Evolutionary conservation across 805 yeast genomes (phyloP).

Genomic region (Hanseniaspora hatyaiensis): DNA sequence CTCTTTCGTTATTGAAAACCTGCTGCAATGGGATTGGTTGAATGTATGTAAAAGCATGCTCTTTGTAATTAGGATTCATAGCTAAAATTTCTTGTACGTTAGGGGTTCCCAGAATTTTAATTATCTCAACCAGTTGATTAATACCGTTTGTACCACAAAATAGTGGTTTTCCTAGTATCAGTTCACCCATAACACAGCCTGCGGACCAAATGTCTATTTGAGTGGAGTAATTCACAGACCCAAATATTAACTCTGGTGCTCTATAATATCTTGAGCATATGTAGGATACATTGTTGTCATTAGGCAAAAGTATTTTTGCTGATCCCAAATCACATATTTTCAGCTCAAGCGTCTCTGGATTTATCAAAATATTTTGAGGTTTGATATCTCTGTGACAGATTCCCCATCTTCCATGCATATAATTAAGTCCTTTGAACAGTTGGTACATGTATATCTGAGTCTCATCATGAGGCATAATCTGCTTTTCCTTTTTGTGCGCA

Average conservation of each 20-base stretch:
- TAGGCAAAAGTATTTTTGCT: slow-evolving; percentile 80
- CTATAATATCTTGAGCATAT: slow-evolving; percentile 94
- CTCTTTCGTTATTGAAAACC: slow-evolving; percentile 43
- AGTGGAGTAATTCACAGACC: slow-evolving; percentile 91
- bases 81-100: slow-evolving; percentile 78
- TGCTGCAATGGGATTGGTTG: slow-evolving; percentile 63
- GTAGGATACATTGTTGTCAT: slow-evolving; percentile 89
- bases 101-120: slow-evolving; percentile 92
- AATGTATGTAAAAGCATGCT: slow-evolving; percentile 85
- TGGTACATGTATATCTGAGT: slow-evolving; percentile 76
- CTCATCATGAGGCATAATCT: slow-evolving; percentile 79
- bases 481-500: slow-evolving; percentile 44
- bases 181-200: slow-evolving; percentile 96
- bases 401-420: slow-evolving; percentile 61
- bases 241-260: slow-evolving; percentile 95
- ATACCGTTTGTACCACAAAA: slow-evolving; percentile 98
- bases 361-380: slow-evolving; percentile 79
- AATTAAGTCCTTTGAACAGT: slow-evolving; percentile 63
- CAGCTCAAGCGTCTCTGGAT: slow-evolving; percentile 71
- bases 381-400: slow-evolving; percentile 91
- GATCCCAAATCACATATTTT: slow-evolving; percentile 95
- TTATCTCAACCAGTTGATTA: slow-evolving; percentile 92
- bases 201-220: slow-evolving; percentile 97
- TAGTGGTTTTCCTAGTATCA: slow-evolving; percentile 86
- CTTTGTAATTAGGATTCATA: slow-evolving; percentile 96